phyloP scores from a whole-genome alignment of 495 filamentous ascomycete species.

The Aspergillus hancockii region DNA sequence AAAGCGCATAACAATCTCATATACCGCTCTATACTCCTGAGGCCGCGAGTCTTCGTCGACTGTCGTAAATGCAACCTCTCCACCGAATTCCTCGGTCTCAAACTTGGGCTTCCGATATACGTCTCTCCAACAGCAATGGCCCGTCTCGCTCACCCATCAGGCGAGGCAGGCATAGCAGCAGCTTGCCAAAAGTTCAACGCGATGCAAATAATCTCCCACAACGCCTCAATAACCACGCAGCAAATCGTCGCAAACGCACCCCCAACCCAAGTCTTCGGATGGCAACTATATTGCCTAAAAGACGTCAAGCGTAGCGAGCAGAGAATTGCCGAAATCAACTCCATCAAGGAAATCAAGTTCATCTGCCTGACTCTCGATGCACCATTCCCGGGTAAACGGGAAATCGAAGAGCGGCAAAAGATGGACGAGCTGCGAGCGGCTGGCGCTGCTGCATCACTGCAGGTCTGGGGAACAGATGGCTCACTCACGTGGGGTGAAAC shows the following conservation, averaged over 20 bases:
- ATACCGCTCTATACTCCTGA: slow-evolving; percentile 79
- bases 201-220: slow-evolving; percentile 84
- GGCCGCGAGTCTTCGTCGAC: slow-evolving; percentile 86
- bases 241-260: slow-evolving; percentile 73
- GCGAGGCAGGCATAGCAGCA: slow-evolving; percentile 82
- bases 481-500: slow-evolving; percentile 85
- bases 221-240: slow-evolving; percentile 84
- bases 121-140: slow-evolving; percentile 90
- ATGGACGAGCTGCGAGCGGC: slow-evolving; percentile 38
- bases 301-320: slow-evolving; percentile 78
- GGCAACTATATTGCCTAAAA: slow-evolving; percentile 88
- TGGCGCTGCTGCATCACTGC: slow-evolving; percentile 56
- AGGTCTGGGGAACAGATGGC: slow-evolving; percentile 73
- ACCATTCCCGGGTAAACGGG: slow-evolving; percentile 87
- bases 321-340: slow-evolving; percentile 74
- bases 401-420: slow-evolving; percentile 74
- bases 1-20: too few species aligned
- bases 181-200: slow-evolving; percentile 75
- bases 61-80: slow-evolving; percentile 66
- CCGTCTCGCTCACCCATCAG: slow-evolving; percentile 82
- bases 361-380: slow-evolving; percentile 88
- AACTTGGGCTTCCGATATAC: slow-evolving; percentile 73
- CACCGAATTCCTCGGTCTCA: slow-evolving; percentile 71
- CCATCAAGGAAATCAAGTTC: slow-evolving; percentile 71
- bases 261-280: slow-evolving; percentile 78